Conservation (phyloP, 2,329 filamentous ascomycete species). For the Zymoseptoria brevis region DNA sequence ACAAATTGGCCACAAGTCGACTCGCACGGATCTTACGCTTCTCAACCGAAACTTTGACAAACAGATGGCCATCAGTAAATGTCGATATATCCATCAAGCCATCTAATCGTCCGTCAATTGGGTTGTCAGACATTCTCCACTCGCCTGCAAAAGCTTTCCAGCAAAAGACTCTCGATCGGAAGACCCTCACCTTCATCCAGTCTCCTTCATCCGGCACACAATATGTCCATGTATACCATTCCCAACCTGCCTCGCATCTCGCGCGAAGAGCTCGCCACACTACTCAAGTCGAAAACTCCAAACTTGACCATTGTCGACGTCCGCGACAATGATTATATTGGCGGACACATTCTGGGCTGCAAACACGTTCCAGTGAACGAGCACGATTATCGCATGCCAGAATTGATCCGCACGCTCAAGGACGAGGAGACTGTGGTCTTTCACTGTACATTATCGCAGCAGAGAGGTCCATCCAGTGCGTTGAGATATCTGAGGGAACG, state of each 20-base stretch:
- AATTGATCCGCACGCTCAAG: constrained; percentile 68
- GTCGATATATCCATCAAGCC: neutral
- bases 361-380: constrained; percentile 65
- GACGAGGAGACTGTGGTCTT: constrained; percentile 82
- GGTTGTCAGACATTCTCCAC: neutral
- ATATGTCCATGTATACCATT: constrained; percentile 51
- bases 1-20: neutral
- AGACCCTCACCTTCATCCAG: neutral
- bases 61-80: neutral
- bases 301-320: constrained; percentile 75
- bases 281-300: constrained; percentile 38
- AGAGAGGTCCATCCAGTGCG: constrained; percentile 79
- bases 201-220: neutral
- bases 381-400: constrained; percentile 69
- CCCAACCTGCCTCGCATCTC: constrained; percentile 59
- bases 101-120: neutral
- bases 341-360: constrained; percentile 76
- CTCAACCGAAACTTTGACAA: neutral
- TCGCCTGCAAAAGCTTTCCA: neutral
- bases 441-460: constrained; percentile 87
- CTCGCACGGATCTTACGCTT: neutral
- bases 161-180: neutral
- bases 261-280: constrained; percentile 58
- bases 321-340: constrained; percentile 80
- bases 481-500: constrained; percentile 68